Percentiles rank a stretch among this genome's conserved stretches.
Conservation (phyloP, 306 rosid species). For the Prunus dulcis region DNA sequence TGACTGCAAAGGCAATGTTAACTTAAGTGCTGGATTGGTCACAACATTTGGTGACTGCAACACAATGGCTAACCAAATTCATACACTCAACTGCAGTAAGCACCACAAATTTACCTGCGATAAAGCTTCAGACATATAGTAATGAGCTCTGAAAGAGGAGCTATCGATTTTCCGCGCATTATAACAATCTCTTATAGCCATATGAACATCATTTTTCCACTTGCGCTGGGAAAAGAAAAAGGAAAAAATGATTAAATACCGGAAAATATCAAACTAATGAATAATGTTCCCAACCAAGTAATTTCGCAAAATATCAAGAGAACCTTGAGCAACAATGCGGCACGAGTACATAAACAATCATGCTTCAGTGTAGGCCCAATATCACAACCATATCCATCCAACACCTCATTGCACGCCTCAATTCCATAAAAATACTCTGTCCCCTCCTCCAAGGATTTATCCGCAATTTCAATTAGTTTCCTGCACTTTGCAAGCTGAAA, state of each 20-base stretch:
- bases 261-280: conserved; percentile 8
- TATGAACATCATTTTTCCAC: conserved; percentile 94
- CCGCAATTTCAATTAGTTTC: conserved; percentile 61
- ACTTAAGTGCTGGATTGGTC: background rate
- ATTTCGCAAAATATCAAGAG: conserved; percentile 17
- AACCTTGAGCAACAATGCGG: conserved; percentile 84
- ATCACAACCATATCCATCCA: conserved; percentile 55
- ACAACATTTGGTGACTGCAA: background rate
- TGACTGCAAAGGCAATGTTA: background rate
- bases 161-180: conserved; percentile 63
- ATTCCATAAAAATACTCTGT: conserved; percentile 56
- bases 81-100: conserved; percentile 14
- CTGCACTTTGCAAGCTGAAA: conserved; percentile 79
- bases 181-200: conserved; percentile 87
- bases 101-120: conserved; percentile 62
- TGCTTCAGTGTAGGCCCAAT: conserved; percentile 51
- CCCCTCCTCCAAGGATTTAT: conserved; percentile 52
- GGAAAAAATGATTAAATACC: background rate
- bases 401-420: conserved; percentile 88
- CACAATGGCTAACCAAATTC: background rate
- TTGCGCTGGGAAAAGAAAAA: conserved; percentile 56
- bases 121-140: conserved; percentile 79
- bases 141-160: conserved; percentile 60
- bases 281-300: conserved; percentile 22
- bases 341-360: conserved; percentile 71